Base-by-base conservation (phyloP, 495 filamentous ascomycete genomes). In the Trichoderma gamsii region DNA sequence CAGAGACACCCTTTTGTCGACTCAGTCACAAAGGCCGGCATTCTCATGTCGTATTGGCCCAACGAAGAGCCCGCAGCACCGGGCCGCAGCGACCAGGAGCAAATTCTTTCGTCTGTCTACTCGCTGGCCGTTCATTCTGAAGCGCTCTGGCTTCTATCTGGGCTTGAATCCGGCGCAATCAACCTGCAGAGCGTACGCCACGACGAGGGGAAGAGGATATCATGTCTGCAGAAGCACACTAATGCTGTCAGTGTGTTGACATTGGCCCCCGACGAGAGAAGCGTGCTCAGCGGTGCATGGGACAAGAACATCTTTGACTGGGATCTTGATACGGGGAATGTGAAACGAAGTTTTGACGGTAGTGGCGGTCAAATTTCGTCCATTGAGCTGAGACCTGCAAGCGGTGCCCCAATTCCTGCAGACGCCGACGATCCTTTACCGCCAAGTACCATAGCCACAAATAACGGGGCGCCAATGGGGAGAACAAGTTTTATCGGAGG, bases 1-100 rank as follows among this genome's bases (percentile, higher is more conserved):
- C 95, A 99, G 79, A 81, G 90, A 64, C 95, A 99, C 78, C 95
- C 96, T 0, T 99, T 98, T 71, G 95, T 99, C 43, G 95, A 99
- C 74, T 96, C 91, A 70, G 95, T 99, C 18, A 90, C 92, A 49
- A 98, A 97, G 76, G 93, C 93, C 15, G 95, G 94, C 1, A 87
- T 96, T 18, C 78, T 97, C 66, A 86, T 97, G 85, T 95, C 89
- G 73, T 99, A 98, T 75, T 99, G 96, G 95, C 96, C 96, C 75
- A 98, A 97, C 71, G 85, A 86, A 69, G 83, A 87, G 69, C 81
- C 80, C n/a, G 72, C 75, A 25, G 71, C 76, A 46, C 76, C 79
- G 27, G 63, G 79, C 21, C 75, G 80, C 21, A 63, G 43, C 63
- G 72, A 79, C 29, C 87, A 90, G 32, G 82, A 86, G 23, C 72